phyloP scores from a whole-genome alignment of 2,329 filamentous ascomycete genomes.

The Talaromyces verruculosus region DNA sequence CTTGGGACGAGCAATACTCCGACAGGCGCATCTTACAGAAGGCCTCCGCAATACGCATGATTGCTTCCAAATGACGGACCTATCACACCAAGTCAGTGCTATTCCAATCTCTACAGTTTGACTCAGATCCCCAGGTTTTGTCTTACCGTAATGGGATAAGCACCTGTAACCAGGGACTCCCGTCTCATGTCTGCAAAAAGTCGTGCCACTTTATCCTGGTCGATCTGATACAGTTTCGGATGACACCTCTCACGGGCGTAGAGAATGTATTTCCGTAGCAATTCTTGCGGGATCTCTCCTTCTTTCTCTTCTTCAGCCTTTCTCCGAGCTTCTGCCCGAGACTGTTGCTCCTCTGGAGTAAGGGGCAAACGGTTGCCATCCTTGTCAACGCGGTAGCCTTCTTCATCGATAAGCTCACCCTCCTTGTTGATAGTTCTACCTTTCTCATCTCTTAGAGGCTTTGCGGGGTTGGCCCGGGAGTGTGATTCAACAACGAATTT shows the following conservation, averaged over 20 bases:
- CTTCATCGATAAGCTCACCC: conserved; percentile 60
- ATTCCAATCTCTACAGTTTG: conserved; percentile 19
- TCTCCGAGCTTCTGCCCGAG: conserved; percentile 41
- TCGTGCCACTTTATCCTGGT: conserved; percentile 92
- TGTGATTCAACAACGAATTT: conserved; percentile 95
- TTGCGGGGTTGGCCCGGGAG: conserved; percentile 76
- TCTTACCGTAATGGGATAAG: conserved; percentile 94
- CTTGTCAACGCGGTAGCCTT: conserved; percentile 53
- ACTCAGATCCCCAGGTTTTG: background rate
- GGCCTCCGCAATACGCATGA: conserved; percentile 89
- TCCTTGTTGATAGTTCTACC: conserved; percentile 47
- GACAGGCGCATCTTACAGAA: conserved; percentile 99
- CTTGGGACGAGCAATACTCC: conserved; percentile 84
- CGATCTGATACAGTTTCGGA: conserved; percentile 95
- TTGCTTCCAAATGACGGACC: conserved; percentile 96
- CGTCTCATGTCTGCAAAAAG: conserved; percentile 95
- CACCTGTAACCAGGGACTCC: conserved; percentile 88
- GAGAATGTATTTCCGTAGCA: conserved; percentile 93
- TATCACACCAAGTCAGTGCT: conserved; percentile 38
- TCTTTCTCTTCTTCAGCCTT: conserved; percentile 54
- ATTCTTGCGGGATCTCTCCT: conserved; percentile 82
- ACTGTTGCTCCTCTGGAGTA: conserved; percentile 47
- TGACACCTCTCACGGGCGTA: conserved; percentile 86
- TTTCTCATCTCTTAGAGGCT: conserved; percentile 50
- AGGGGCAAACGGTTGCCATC: conserved; percentile 39